These are phyloP conservation scores for Pseudoperonospora humuli DNA, from an alignment of 352 stramenopile species.

Conservation along the genomic window DNA sequence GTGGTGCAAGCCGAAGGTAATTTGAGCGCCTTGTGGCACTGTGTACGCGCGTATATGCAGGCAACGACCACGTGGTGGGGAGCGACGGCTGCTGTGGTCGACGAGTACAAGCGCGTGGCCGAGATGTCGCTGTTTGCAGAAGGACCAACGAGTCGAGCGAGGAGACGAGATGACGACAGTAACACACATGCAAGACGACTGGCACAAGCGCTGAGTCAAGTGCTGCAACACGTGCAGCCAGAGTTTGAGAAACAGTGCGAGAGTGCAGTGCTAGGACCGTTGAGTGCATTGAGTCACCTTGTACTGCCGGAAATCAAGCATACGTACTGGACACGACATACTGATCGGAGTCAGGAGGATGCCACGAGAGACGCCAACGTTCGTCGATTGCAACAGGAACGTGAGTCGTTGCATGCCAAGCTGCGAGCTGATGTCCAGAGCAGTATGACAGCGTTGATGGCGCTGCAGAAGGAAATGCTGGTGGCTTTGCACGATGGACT, in stretches of 20 bases:
- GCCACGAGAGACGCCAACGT: constrained; percentile 21
- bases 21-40: constrained; percentile 68
- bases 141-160: constrained; percentile 1
- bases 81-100: constrained; percentile 37
- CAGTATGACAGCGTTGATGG: constrained; percentile 43
- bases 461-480: constrained; percentile 42
- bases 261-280: constrained; percentile 31
- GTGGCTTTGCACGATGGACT: constrained; percentile 29
- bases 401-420: constrained; percentile 33
- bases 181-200: constrained; percentile 21
- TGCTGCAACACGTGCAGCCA: constrained; percentile 31
- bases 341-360: constrained; percentile 21
- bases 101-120: constrained; percentile 57
- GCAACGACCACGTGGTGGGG: constrained; percentile 58
- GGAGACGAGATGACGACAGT: background rate
- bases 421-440: constrained; percentile 41
- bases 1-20: constrained; percentile 66
- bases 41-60: constrained; percentile 49
- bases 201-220: constrained; percentile 18
- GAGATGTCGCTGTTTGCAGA: constrained; percentile 43
- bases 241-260: constrained; percentile 40
- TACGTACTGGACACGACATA: constrained; percentile 61
- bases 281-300: constrained; percentile 37
- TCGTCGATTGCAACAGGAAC: constrained; percentile 45
- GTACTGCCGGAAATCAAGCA: constrained; percentile 69